phyloP scores from a whole-genome alignment of 192 early-diverging fungal species.

The Entomortierella lignicola region DNA sequence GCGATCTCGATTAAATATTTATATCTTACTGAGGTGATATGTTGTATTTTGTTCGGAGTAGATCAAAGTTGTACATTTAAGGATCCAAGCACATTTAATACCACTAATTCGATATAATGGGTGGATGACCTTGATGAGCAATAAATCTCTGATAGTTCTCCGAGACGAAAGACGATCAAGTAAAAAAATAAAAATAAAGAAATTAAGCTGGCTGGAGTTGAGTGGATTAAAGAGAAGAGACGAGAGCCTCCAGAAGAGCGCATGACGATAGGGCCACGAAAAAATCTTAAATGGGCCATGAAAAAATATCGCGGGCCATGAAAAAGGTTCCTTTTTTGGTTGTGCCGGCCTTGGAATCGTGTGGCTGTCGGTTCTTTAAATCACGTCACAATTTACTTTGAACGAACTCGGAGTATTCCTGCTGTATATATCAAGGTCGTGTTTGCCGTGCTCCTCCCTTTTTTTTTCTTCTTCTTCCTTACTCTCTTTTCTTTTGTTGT shows the following conservation, averaged over 20 bases:
- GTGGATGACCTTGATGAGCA: no score
- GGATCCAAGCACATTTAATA: no score
- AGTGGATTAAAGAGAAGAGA: neutral
- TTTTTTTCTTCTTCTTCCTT: slow-evolving; percentile 2
- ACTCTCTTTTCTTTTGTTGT: slow-evolving; percentile 3
- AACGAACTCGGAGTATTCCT: slow-evolving; percentile 12
- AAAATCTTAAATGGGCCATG: slow-evolving; percentile 10
- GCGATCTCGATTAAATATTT: no score
- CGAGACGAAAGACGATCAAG: neutral
- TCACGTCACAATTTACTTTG: slow-evolving; percentile 4
- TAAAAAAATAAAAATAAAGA: neutral
- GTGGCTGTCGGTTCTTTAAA: slow-evolving; percentile 3
- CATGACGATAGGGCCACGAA: neutral
- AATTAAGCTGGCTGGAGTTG: neutral
- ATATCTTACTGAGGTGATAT: no score
- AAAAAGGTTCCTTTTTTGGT: slow-evolving; percentile 40
- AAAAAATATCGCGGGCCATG: slow-evolving; percentile 33
- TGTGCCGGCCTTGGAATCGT: slow-evolving; percentile 23
- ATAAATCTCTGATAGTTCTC: neutral
- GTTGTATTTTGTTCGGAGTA: no score
- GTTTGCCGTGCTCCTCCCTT: neutral
- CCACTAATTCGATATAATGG: no score
- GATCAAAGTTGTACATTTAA: no score
- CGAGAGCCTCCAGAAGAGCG: slow-evolving; percentile 1
- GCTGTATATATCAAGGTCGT: slow-evolving; percentile 29